Conservation (phyloP, 2,329 filamentous ascomycete genomes). For the Ophiosphaerella korrae region DNA sequence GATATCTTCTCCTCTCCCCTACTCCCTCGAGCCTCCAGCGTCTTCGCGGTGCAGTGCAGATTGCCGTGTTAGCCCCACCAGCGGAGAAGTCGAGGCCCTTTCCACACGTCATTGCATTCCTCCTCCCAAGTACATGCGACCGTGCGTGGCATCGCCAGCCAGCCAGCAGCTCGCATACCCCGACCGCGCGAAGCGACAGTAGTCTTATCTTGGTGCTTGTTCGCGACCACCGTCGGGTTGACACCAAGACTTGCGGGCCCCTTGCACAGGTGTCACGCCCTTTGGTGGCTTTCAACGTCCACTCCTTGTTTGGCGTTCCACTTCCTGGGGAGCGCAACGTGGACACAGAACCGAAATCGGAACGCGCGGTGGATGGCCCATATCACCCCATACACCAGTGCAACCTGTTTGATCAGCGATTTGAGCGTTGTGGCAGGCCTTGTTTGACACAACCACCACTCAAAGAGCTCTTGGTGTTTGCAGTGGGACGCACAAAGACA, state of each 20-base stretch:
- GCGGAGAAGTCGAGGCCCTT: not conserved
- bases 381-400: slow-evolving; percentile 35
- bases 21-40: slow-evolving; percentile 1
- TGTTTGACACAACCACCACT: slow-evolving; percentile 13
- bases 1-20: slow-evolving; percentile 8
- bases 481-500: not conserved
- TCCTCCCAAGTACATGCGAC: no score
- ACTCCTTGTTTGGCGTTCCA: slow-evolving; percentile 6
- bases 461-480: slow-evolving; percentile 6
- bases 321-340: slow-evolving; percentile 1
- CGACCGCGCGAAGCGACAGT: no score
- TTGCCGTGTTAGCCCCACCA: no score
- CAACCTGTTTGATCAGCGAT: slow-evolving; percentile 16
- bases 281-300: not conserved
- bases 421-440: slow-evolving; percentile 1
- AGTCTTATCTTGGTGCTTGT: no score
- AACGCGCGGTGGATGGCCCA: slow-evolving; percentile 30
- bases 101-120: no score
- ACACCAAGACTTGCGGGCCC: not conserved
- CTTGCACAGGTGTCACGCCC: not conserved
- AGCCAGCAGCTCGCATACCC: no score
- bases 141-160: no score
- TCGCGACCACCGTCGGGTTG: no score
- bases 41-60: not conserved
- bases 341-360: slow-evolving; percentile 40